Evolutionary conservation across 805 yeast genomes (phyloP).

Genomic region (Spathaspora sp.): DNA sequence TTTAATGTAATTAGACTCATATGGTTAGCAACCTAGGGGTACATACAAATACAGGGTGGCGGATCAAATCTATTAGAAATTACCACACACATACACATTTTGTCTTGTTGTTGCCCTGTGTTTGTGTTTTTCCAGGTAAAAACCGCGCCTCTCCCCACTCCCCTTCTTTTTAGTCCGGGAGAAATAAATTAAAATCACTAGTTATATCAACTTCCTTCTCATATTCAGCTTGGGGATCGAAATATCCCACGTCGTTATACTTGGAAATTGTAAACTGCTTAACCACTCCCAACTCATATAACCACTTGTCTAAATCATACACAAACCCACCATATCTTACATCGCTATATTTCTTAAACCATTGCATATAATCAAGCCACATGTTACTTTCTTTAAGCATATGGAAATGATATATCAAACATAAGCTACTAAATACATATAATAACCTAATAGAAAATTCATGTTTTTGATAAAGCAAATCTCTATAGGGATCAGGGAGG

Average conservation of each 20-base stretch:
- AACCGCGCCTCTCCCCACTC: too few species aligned
- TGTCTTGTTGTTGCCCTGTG: neutral
- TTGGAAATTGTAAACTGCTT: constrained; percentile 1
- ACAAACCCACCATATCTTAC: constrained; percentile 6
- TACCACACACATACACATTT: neutral
- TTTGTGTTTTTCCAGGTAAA: neutral
- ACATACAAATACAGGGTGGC: too few species aligned
- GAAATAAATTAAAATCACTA: too few species aligned
- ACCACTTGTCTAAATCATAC: constrained; percentile 8
- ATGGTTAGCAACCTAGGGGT: neutral
- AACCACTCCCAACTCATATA: constrained; percentile 8
- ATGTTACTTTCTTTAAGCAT: constrained; percentile 18
- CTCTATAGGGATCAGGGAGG: constrained; percentile 12
- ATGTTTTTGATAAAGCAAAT: constrained; percentile 16
- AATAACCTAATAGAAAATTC: constrained; percentile 24
- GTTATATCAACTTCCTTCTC: neutral
- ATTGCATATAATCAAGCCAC: constrained; percentile 23
- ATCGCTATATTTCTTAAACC: constrained; percentile 14
- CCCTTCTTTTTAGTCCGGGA: too few species aligned
- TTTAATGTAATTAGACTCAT: neutral
- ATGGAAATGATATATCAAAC: constrained; percentile 17
- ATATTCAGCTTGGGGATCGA: constrained; percentile 3
- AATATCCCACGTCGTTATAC: neutral
- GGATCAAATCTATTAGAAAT: too few species aligned
- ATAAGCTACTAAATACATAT: constrained; percentile 16